A percentile compares a stretch with the other conserved stretches of the same genome.
These are phyloP conservation scores for Ceratobasidium sp. DNA, from an alignment of 1,284 basidiomycete genomes.

Conservation along the genomic window DNA sequence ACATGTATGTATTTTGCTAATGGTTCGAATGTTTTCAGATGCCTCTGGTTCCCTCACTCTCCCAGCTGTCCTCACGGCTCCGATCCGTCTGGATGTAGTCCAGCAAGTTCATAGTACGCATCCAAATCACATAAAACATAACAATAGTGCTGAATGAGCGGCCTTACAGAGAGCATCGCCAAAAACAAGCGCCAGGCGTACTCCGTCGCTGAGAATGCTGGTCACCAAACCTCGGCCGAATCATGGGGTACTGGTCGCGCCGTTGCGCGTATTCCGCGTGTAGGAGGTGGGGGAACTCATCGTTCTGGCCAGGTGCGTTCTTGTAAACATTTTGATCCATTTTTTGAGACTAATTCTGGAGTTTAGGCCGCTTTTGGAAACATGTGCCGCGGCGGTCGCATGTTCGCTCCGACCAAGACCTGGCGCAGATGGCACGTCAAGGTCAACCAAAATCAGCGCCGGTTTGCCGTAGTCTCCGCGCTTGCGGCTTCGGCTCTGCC, in stretches of 20 bases:
- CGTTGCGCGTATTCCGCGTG: constrained; percentile 99
- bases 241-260: constrained; percentile 99
- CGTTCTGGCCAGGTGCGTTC: constrained; percentile 89
- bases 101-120: constrained; percentile 96
- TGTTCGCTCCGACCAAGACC: constrained; percentile 99
- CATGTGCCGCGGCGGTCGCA: constrained; percentile 99
- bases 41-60: constrained; percentile 90
- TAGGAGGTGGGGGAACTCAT: constrained; percentile 98
- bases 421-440: constrained; percentile 99
- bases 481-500: constrained; percentile 98
- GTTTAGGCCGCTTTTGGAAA: constrained; percentile 95
- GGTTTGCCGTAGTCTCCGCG: constrained; percentile 97
- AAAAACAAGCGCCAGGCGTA: constrained; percentile 99
- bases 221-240: constrained; percentile 98
- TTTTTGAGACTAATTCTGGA: no score
- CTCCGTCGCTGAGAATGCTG: constrained; percentile 96
- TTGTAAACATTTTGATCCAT: not conserved
- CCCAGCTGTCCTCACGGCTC: constrained; percentile 97
- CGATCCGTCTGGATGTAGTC: constrained; percentile 98
- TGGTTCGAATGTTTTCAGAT: constrained; percentile 65
- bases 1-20: not conserved
- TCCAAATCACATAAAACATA: not conserved
- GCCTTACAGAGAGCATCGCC: constrained; percentile 88
- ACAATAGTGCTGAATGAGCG: not conserved
- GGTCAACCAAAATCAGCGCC: constrained; percentile 99